Evolutionary conservation across 192 early-diverging fungal genomes (phyloP), one percentile per base, ranked within the genome.

Genomic region (Pecoramyces ruminantium): DNA sequence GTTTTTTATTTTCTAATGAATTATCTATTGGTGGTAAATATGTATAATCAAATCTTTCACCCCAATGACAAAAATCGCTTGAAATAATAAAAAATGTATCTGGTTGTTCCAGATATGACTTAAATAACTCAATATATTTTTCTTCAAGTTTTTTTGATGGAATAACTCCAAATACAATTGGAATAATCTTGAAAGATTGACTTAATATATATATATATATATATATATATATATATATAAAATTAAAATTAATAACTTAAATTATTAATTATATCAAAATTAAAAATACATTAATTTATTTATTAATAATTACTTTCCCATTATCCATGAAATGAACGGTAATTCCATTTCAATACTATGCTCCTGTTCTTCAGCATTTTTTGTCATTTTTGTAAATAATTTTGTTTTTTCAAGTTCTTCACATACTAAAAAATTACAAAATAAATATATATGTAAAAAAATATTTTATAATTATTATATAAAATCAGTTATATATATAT

Each of bases 281-380:
- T n/a, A n/a, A n/a, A n/a, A n/a, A n/a, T n/a, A n/a, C n/a, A n/a
- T n/a, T n/a, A n/a, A n/a, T n/a, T n/a, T n/a, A n/a, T n/a, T n/a
- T 34, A 34, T 34, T 27, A 34, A 8, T 27, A 77, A 81, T 79
- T 84, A 92, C 92, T 84, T 80, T 84, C 92, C 89, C 86, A 98
- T 93, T 28, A 93, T 87, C 83, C 94, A 94, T 86, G 92, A 92
- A 11, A 93, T 89, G 85, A 92, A 98, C 15, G 97, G 97, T 79
- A 98, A 83, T 82, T 99, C 96, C 96, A 99, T 95, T 83, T 98
- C 97, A 82, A 99, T 90, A 84, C 95, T 96, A 84, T 99, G 97
- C 83, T 99, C 97, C 58, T 94, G 92, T 82, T 98, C 95, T 82
- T 99, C 97, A 12, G 86, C 88, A 16, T 83, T 42, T 14, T 83